Percentiles rank a stretch among this genome's conserved stretches.
Conservation (phyloP, 129 eudicot genomes). For the Chrysanthemum lavandulifolium region DNA sequence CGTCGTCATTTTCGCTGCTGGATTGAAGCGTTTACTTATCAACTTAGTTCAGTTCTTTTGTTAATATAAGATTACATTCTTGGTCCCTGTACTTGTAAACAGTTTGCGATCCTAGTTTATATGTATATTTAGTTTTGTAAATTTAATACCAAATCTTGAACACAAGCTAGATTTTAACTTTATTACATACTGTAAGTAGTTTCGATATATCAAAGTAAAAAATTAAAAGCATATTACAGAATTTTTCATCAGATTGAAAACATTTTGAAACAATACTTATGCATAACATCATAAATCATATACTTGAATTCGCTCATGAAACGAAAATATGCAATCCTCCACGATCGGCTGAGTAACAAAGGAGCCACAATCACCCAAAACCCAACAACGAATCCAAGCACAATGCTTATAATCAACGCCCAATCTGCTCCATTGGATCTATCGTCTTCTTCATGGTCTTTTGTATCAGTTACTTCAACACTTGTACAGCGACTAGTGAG, state of each 20-base stretch:
- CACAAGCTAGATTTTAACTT: no score
- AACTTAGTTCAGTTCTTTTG: no score
- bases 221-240: slow-evolving; percentile 2
- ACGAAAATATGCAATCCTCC: slow-evolving; percentile 20
- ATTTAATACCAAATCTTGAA: no score
- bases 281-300: slow-evolving; percentile 9
- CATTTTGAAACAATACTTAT: slow-evolving; percentile 1
- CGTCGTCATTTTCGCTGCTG: no score
- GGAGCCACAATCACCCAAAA: slow-evolving; percentile 19
- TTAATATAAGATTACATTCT: no score
- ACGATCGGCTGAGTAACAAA: slow-evolving; percentile 2
- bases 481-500: background rate
- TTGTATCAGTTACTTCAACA: background rate
- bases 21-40: no score
- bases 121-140: no score
- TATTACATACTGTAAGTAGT: no score
- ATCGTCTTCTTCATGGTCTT: background rate
- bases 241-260: background rate
- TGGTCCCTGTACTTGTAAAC: no score
- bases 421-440: background rate
- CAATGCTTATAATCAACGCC: slow-evolving; percentile 19
- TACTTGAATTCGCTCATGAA: background rate
- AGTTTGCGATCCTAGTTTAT: no score
- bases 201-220: no score
- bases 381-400: slow-evolving; percentile 7